Conservation (phyloP, 495 filamentous ascomycete species). For the Penicillium odoratum region DNA sequence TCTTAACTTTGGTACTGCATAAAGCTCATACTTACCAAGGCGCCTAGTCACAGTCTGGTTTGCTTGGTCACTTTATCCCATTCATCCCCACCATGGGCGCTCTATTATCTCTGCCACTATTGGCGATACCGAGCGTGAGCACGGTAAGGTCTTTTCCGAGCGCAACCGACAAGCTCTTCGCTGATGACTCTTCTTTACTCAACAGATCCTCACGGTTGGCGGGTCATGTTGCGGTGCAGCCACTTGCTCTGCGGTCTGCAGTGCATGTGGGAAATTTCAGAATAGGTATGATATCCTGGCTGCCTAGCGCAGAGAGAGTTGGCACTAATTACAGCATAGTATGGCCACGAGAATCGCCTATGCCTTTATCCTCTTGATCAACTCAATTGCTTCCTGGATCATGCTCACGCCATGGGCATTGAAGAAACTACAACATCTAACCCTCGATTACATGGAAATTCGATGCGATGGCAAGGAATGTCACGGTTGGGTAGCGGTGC, state of each 20-base stretch:
- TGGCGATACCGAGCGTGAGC: constrained; percentile 82
- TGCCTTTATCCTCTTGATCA: constrained; percentile 91
- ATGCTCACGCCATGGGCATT: constrained; percentile 99
- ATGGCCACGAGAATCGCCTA: constrained; percentile 97
- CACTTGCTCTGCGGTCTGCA: constrained; percentile 91
- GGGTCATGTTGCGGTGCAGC: constrained; percentile 93
- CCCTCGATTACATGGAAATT: constrained; percentile 93
- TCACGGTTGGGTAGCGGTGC: constrained; percentile 93
- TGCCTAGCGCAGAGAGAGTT: constrained; percentile 3
- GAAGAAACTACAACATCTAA: constrained; percentile 87
- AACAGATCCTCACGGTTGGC: constrained; percentile 70
- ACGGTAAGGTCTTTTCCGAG: constrained; percentile 60
- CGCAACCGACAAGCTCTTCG: constrained; percentile 25
- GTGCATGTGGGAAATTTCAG: constrained; percentile 91
- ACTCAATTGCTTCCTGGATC: constrained; percentile 96
- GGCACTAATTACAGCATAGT: constrained; percentile 46
- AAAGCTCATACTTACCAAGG: background rate
- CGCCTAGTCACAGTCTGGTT: background rate
- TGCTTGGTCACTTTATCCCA: background rate
- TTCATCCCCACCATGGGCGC: constrained; percentile 66
- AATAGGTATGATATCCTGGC: constrained; percentile 66
- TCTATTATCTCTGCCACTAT: constrained; percentile 80
- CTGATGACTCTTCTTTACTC: constrained; percentile 12
- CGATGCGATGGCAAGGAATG: constrained; percentile 87
- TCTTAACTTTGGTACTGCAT: background rate